Percentiles rank a stretch among this genome's conserved stretches.
These are phyloP conservation scores for Pulveroboletus sp. DNA, from an alignment of 768 basidiomycete genomes.

Conservation along the genomic window DNA sequence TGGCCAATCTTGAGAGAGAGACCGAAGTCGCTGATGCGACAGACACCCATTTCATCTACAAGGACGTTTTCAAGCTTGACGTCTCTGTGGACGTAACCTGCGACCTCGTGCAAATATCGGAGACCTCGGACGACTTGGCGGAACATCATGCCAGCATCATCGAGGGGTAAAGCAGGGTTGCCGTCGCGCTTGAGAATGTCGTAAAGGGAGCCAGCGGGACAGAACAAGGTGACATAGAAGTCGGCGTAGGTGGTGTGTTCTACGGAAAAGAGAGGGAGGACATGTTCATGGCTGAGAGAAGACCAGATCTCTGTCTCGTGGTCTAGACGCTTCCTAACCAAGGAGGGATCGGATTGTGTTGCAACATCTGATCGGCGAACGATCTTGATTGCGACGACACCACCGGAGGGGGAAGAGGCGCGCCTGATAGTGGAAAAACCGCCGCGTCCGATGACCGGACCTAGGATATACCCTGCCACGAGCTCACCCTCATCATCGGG, in stretches of 20 bases:
- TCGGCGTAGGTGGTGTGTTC: slow-evolving; percentile 60
- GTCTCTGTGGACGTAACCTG: slow-evolving; percentile 84
- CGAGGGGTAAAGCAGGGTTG: slow-evolving; percentile 63
- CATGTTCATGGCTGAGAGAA: slow-evolving; percentile 77
- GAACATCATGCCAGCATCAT: slow-evolving; percentile 84
- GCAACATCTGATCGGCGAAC: slow-evolving; percentile 58
- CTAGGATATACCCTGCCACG: slow-evolving; percentile 73
- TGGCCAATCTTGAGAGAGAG: slow-evolving; percentile 68
- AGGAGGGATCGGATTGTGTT: slow-evolving; percentile 47
- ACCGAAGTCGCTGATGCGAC: slow-evolving; percentile 84
- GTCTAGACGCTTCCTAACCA: slow-evolving; percentile 55
- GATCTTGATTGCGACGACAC: slow-evolving; percentile 82
- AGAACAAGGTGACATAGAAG: slow-evolving; percentile 80
- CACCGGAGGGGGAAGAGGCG: slow-evolving; percentile 61
- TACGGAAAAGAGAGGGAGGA: slow-evolving; percentile 76
- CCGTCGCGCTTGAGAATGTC: slow-evolving; percentile 78
- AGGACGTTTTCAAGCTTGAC: slow-evolving; percentile 97
- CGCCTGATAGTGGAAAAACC: slow-evolving; percentile 79
- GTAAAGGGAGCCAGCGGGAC: slow-evolving; percentile 82
- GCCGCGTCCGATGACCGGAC: slow-evolving; percentile 73
- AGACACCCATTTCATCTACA: slow-evolving; percentile 84
- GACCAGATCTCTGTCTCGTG: slow-evolving; percentile 75
- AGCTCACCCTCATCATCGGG: slow-evolving; percentile 68
- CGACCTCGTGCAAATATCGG: slow-evolving; percentile 78
- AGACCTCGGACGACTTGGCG: slow-evolving; percentile 81